Conservation (phyloP, 192 early-diverging fungal species). For the Coemansia erecta region DNA sequence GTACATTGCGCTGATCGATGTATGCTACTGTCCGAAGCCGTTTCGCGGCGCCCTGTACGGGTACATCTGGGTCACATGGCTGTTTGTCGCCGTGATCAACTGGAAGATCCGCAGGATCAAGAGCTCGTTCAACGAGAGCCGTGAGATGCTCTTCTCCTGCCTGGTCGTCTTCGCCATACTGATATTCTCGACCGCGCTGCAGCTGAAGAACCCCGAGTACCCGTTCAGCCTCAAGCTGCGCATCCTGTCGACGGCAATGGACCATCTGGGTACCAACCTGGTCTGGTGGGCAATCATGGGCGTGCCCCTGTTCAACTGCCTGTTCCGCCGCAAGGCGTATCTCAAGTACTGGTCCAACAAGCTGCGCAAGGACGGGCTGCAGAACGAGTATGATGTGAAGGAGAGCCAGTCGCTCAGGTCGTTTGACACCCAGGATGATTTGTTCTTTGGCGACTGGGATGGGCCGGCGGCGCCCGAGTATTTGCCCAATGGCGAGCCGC, state of each 20-base stretch:
- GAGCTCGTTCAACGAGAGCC: slow-evolving; percentile 52
- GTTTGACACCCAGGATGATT: slow-evolving; percentile 10
- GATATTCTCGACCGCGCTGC: slow-evolving; percentile 31
- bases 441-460: slow-evolving; percentile 9
- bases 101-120: slow-evolving; percentile 51
- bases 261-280: slow-evolving; percentile 37
- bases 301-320: slow-evolving; percentile 31
- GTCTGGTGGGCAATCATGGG: slow-evolving; percentile 53
- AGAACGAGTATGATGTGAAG: slow-evolving; percentile 37
- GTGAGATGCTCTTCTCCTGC: slow-evolving; percentile 40
- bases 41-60: slow-evolving; percentile 28
- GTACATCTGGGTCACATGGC: slow-evolving; percentile 44
- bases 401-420: slow-evolving; percentile 1
- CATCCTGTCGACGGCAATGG: slow-evolving; percentile 32
- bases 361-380: slow-evolving; percentile 35
- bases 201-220: slow-evolving; percentile 28
- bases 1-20: slow-evolving; percentile 23
- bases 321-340: slow-evolving; percentile 24
- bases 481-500: slow-evolving; percentile 29
- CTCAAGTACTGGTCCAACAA: slow-evolving; percentile 32
- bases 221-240: slow-evolving; percentile 30
- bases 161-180: slow-evolving; percentile 32
- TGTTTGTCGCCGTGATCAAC: slow-evolving; percentile 29
- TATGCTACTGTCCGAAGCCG: slow-evolving; percentile 37
- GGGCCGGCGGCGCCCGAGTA: slow-evolving; percentile 6